Base-by-base conservation (phyloP, 31 red algal species). In the Porphyra umbilicalis region DNA sequence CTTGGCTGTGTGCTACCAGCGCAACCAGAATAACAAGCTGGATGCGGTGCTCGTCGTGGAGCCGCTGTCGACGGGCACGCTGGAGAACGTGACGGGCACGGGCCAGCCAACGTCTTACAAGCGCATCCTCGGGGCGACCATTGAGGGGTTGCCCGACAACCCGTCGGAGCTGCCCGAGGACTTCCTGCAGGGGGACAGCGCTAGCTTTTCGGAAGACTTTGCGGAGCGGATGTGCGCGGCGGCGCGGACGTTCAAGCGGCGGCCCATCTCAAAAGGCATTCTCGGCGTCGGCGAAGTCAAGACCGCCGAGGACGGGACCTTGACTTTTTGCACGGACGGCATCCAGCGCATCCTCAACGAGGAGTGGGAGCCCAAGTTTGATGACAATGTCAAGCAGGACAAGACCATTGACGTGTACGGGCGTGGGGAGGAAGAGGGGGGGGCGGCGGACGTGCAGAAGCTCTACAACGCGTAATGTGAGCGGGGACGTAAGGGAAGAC, bases 301-400 rank as follows among this genome's bases (percentile, higher is more conserved):
- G 0, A 33, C 32, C 5, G 44, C 76, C 18, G 42, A 32, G 0
- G 44, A 82, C 13, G 57, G 57, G 11, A 7, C 25, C 25, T 29
- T 71, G 57, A 71, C 57, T 29, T 71, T 71, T 36, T 83, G 39
- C 68, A 76, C 85, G 36, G 75, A 38, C 30, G 75, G 34, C 39
- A 67, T 39, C 39, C 67, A 87, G 77, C 77, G 85, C 33, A 35
- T 87, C 39, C 32, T 87, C 31, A 76, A 87, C 33, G 78, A 81
- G 39, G 32, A 81, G 35, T 87, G 79, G 44, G 85, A 87, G 85
- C 85, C 85, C 13, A 75, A 80, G 8, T 87, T 87, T 75, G 79
- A 87, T 74, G 85, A 87, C 40, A 87, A 87, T 83, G 85, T 87
- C 79, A 87, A 87, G 46, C 85, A 87, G 77, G 85, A 87, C 76